Evolutionary conservation across 1,139 yeast genomes (phyloP).

Genomic region (Debaryomycetaceae sp.): DNA sequence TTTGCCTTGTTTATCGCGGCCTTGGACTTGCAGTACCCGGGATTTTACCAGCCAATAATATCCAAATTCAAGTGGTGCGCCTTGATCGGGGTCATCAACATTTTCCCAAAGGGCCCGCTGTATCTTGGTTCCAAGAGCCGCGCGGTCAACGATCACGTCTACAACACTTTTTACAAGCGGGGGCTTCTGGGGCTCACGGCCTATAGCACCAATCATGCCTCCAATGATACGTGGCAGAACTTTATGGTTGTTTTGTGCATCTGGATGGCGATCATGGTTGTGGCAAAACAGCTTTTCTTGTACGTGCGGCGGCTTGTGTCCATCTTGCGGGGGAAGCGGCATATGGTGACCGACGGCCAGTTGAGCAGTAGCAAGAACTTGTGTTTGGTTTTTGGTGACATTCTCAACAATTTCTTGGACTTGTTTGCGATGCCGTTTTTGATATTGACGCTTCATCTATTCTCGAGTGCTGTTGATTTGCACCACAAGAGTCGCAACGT

Average conservation of each 20-base stretch:
- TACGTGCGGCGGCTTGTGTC: slow-evolving; percentile 15
- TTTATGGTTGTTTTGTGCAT: slow-evolving; percentile 33
- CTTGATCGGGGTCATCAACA: slow-evolving; percentile 22
- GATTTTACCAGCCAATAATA: slow-evolving; percentile 57
- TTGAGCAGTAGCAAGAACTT: slow-evolving; percentile 15
- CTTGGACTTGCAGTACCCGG: slow-evolving; percentile 57
- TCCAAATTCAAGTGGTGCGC: slow-evolving; percentile 35
- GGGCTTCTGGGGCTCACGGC: slow-evolving; percentile 31
- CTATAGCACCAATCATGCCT: slow-evolving; percentile 22
- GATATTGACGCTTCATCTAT: slow-evolving; percentile 28
- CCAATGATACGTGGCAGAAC: slow-evolving; percentile 37
- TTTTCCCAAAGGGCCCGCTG: too few relatives aligned
- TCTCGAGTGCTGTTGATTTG: background rate
- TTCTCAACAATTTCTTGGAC: slow-evolving; percentile 28
- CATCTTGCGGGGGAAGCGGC: slow-evolving; percentile 4
- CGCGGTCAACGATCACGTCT: slow-evolving; percentile 26
- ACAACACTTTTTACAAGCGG: slow-evolving; percentile 27
- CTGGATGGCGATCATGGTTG: slow-evolving; percentile 24
- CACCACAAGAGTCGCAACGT: background rate
- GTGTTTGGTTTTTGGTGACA: slow-evolving; percentile 29
- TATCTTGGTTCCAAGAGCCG: slow-evolving; percentile 1
- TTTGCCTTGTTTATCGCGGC: slow-evolving; percentile 57
- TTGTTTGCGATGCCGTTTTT: slow-evolving; percentile 45
- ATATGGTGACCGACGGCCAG: slow-evolving; percentile 3
- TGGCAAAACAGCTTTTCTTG: slow-evolving; percentile 21